phyloP scores from a whole-genome alignment of 495 filamentous ascomycete species.

The Lasiosphaeria miniovina region DNA sequence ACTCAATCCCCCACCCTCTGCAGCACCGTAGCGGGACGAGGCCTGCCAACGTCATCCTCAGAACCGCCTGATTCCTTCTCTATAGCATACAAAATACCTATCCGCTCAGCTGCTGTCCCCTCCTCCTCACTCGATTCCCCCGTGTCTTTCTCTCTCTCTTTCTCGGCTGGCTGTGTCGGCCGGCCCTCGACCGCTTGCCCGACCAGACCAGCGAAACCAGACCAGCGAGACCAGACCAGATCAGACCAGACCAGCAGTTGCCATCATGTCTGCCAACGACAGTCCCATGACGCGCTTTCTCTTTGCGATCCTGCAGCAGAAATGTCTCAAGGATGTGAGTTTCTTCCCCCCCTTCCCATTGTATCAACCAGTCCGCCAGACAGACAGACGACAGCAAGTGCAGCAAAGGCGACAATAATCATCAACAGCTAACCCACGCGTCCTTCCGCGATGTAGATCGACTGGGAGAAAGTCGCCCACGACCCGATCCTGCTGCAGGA shows the following conservation, averaged over 20 bases:
- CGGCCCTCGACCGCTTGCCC: conserved; percentile 19
- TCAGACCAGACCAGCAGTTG: conserved; percentile 7
- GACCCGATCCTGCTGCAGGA: conserved; percentile 48
- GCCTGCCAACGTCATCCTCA: conserved; percentile 19
- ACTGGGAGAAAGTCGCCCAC: conserved; percentile 68
- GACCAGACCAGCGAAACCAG: neutral
- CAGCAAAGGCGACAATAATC: too few relatives aligned
- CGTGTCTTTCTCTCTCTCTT: conserved; percentile 3
- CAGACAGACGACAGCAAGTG: too few relatives aligned
- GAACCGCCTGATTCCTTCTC: too few relatives aligned
- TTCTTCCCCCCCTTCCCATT: neutral
- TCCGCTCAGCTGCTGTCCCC: neutral
- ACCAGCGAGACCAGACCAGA: neutral
- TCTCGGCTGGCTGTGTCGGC: conserved; percentile 21
- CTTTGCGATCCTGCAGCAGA: conserved; percentile 72
- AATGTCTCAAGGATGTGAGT: conserved; percentile 68
- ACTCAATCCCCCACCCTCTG: conserved; percentile 32
- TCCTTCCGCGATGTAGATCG: conserved; percentile 48
- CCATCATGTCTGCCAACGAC: conserved; percentile 48
- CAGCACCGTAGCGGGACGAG: conserved; percentile 11
- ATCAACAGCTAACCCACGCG: conserved; percentile 1
- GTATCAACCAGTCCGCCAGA: neutral
- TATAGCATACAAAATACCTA: too few relatives aligned
- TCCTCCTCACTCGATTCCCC: conserved; percentile 4
- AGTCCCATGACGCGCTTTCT: conserved; percentile 59